These are phyloP conservation scores for Ascochyta rabiei DNA, from an alignment of 2,329 filamentous ascomycete genomes.

Conservation along the genomic window DNA sequence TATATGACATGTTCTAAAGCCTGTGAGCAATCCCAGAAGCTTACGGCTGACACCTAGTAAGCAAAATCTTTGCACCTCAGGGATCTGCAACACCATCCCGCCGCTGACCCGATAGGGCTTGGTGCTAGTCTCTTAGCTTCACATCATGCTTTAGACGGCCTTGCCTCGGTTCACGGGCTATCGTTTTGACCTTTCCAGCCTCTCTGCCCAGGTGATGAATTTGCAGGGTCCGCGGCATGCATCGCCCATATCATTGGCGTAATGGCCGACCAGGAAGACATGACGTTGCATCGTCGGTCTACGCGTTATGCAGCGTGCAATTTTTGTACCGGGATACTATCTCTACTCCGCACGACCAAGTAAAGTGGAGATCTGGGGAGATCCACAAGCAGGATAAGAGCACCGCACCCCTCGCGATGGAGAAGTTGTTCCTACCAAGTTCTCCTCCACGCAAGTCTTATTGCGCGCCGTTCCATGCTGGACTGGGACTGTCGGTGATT, in stretches of 20 bases:
- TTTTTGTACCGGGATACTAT: slow-evolving; percentile 14
- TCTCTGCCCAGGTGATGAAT: background rate
- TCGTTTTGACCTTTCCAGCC: background rate
- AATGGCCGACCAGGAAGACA: background rate
- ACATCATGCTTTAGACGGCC: slow-evolving; percentile 12
- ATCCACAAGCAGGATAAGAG: slow-evolving; percentile 5
- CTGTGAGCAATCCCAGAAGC: background rate
- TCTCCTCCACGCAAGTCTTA: background rate
- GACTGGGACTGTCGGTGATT: background rate
- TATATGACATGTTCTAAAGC: background rate
- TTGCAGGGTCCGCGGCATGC: slow-evolving; percentile 3
- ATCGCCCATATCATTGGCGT: slow-evolving; percentile 5
- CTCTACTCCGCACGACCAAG: background rate
- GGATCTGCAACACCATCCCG: slow-evolving; percentile 32
- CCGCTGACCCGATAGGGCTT: slow-evolving; percentile 23
- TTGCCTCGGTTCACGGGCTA: slow-evolving; percentile 20
- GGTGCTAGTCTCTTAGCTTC: slow-evolving; percentile 12
- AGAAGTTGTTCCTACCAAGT: background rate
- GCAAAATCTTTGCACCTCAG: slow-evolving; percentile 8
- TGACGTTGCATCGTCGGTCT: slow-evolving; percentile 15
- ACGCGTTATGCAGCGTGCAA: slow-evolving; percentile 16
- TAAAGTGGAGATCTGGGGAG: slow-evolving; percentile 4
- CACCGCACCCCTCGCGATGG: background rate
- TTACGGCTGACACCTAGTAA: slow-evolving; percentile 13
- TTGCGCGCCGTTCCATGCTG: background rate